Evolutionary conservation across 2,329 filamentous ascomycete species (phyloP), one percentile per base, ranked within the genome.

Genomic region (Exophiala alcalophila): DNA sequence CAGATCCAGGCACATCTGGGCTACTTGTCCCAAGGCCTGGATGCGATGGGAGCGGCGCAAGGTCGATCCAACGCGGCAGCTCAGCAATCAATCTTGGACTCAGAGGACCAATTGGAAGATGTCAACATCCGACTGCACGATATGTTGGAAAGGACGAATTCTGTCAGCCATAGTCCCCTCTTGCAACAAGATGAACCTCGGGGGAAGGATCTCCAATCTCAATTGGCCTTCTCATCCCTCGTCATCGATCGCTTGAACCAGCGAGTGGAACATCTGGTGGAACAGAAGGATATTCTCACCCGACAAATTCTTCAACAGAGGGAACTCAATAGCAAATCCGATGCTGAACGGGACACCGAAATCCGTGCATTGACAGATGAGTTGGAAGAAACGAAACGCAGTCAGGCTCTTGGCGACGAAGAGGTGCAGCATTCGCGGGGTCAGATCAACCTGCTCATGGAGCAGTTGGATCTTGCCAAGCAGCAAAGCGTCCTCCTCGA

Each of bases 241-340:
- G 87, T 86, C 58, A 81, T 97, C 1, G 83, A 89, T 57, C 84
- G 81, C 67, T 70, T 96, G 4, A 87, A 89, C 59, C 73, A 75
- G 27, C 84, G 87, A 45, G 78, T 87, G n/a, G 84, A 82, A 12
- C 78, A 78, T 14, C 71, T 96, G 24, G 83, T 86, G 49, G 86
- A 95, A 56, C 90, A 97, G 61, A 94, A 95, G 61, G 80, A 81
- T 34, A 90, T 95, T 15, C 74, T 97, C 6, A 84, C 91, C 58
- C 81, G 89, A 29, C 90, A 97, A 63, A 91, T 96, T 58, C 91
- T 94, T 67, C 90, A 97, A 62, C 91, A 97, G 66, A 84, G 90
- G 45, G 88, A 94, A 59, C 76, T 96, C 44, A 94, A 94, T 66
- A 89, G 76, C 68, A 90, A 90, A 59, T 89, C 87, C 1, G 88